A percentile compares a stretch with the other conserved stretches of the same genome.
phyloP scores from a whole-genome alignment of 306 rosid genomes.

The Quercus agrifolia region DNA sequence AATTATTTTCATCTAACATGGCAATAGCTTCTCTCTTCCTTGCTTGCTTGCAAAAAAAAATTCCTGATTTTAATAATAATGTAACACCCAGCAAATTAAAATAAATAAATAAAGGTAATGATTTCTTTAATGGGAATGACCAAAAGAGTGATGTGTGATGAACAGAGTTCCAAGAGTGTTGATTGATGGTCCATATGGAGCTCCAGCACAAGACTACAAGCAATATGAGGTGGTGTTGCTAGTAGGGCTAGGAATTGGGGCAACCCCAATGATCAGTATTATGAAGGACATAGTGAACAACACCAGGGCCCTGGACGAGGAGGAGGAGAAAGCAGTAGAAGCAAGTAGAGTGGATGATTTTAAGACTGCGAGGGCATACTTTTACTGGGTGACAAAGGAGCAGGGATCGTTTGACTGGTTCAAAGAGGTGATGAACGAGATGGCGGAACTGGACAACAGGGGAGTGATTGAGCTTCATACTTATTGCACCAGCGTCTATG shows the following conservation, averaged over 20 bases:
- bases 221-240: slow-evolving; percentile 57
- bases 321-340: slow-evolving; percentile 6
- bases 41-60: too few relatives aligned
- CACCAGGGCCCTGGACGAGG: slow-evolving; percentile 44
- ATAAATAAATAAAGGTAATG: neutral
- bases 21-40: neutral
- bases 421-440: slow-evolving; percentile 63
- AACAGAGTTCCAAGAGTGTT: slow-evolving; percentile 47
- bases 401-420: slow-evolving; percentile 76
- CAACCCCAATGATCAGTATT: slow-evolving; percentile 71
- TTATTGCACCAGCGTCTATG: slow-evolving; percentile 70
- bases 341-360: slow-evolving; percentile 9
- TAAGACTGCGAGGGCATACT: slow-evolving; percentile 52
- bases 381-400: slow-evolving; percentile 66
- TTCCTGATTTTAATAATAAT: neutral
- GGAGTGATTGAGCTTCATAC: slow-evolving; percentile 61
- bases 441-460: slow-evolving; percentile 47
- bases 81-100: neutral
- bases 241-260: slow-evolving; percentile 70
- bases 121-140: neutral
- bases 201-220: slow-evolving; percentile 74
- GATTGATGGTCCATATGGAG: slow-evolving; percentile 78
- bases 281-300: slow-evolving; percentile 59
- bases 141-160: neutral
- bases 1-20: neutral